phyloP scores from a whole-genome alignment of 2,329 filamentous ascomycete genomes.

The Fusarium sacchari region DNA sequence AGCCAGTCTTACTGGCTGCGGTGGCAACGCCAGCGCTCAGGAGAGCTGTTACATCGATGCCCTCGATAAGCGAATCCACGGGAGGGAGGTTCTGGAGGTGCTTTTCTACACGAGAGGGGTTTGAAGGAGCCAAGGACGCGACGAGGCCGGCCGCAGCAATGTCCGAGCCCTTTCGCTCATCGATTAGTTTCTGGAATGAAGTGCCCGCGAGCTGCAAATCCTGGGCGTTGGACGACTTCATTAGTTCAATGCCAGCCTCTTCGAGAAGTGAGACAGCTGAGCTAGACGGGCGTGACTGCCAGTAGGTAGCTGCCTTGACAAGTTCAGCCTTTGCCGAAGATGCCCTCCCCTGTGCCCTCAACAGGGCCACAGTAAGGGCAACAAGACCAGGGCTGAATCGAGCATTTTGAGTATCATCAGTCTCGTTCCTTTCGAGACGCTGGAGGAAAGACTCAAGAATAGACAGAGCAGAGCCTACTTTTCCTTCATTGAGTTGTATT shows the following conservation, averaged over 20 bases:
- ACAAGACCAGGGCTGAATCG: constrained; percentile 88
- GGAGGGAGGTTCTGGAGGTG: constrained; percentile 68
- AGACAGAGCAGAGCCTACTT: constrained; percentile 77
- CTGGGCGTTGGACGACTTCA: constrained; percentile 75
- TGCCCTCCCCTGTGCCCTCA: constrained; percentile 79
- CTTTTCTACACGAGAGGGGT: constrained; percentile 65
- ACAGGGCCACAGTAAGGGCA: constrained; percentile 81
- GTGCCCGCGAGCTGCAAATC: constrained; percentile 77
- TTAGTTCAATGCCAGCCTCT: constrained; percentile 83
- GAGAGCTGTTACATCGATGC: constrained; percentile 70
- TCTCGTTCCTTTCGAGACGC: constrained; percentile 71
- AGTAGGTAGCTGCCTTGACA: constrained; percentile 81
- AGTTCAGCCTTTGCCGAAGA: constrained; percentile 77
- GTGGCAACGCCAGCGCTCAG: constrained; percentile 71
- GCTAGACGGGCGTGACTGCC: constrained; percentile 68
- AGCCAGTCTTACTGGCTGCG: constrained; percentile 49
- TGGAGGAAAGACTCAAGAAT: constrained; percentile 80
- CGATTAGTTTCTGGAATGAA: constrained; percentile 80
- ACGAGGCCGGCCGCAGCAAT: constrained; percentile 85
- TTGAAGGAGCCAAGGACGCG: constrained; percentile 76
- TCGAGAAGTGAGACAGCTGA: constrained; percentile 73
- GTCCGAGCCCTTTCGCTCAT: constrained; percentile 72
- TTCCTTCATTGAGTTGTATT: constrained; percentile 78
- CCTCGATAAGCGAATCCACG: constrained; percentile 68
- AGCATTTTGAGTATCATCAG: constrained; percentile 69